Evolutionary conservation across 2,329 filamentous ascomycete species (phyloP).

Genomic region (Clarireedia paspali): DNA sequence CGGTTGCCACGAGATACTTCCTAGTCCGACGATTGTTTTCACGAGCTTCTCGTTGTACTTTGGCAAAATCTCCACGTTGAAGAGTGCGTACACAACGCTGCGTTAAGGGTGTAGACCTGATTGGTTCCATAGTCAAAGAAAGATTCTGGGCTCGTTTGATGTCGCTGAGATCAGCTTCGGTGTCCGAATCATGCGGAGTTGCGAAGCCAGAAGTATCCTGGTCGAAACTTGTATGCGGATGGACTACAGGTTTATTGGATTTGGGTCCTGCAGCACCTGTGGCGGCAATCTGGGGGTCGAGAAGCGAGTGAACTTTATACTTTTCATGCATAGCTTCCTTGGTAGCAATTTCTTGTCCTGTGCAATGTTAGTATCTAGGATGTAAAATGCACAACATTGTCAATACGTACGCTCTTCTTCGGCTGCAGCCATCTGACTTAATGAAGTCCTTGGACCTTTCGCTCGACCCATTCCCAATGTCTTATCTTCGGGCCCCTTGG

Average conservation of each 20-base stretch:
- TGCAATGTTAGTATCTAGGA: not conserved
- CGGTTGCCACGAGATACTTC: constrained; percentile 92
- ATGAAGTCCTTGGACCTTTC: constrained; percentile 37
- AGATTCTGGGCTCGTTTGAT: constrained; percentile 84
- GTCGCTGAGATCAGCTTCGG: constrained; percentile 76
- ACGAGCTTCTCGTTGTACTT: constrained; percentile 69
- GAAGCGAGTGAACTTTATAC: constrained; percentile 26
- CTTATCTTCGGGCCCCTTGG: constrained; percentile 30
- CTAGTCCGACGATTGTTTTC: constrained; percentile 71
- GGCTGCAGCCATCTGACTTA: constrained; percentile 63
- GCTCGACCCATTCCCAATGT: constrained; percentile 30
- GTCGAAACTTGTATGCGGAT: constrained; percentile 82
- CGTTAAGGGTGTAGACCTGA: constrained; percentile 66
- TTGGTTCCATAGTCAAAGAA: constrained; percentile 69
- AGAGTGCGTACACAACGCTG: constrained; percentile 85
- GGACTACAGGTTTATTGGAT: constrained; percentile 51
- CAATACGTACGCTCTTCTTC: constrained; percentile 66
- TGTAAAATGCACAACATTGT: not conserved
- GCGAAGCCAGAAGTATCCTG: constrained; percentile 39
- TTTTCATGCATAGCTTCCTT: constrained; percentile 15
- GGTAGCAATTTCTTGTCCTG: constrained; percentile 19
- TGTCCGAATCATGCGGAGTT: constrained; percentile 69
- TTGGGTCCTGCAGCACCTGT: constrained; percentile 54
- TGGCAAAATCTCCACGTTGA: constrained; percentile 75
- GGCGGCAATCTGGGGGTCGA: constrained; percentile 57